Evolutionary conservation across 495 filamentous ascomycete species (phyloP).

Genomic region (Penicillium desertorum): DNA sequence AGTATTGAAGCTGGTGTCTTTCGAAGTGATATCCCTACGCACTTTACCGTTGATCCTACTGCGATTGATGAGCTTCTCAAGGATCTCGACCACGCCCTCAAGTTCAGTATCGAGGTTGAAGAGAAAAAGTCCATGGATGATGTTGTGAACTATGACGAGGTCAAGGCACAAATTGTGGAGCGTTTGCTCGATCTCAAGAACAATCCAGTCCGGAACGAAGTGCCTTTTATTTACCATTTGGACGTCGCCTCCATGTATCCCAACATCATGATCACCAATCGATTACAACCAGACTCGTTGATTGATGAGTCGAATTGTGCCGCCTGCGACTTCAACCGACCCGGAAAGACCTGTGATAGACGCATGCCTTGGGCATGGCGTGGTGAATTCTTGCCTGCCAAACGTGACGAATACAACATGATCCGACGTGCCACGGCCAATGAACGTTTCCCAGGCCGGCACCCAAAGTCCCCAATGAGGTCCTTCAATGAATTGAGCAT

Average conservation of each 20-base stretch:
- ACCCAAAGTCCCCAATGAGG: slow-evolving; percentile 65
- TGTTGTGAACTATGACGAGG: slow-evolving; percentile 87
- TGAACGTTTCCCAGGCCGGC: slow-evolving; percentile 79
- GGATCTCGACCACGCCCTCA: slow-evolving; percentile 87
- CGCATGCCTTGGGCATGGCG: slow-evolving; percentile 97
- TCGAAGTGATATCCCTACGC: slow-evolving; percentile 88
- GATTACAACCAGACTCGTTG: slow-evolving; percentile 96
- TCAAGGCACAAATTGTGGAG: slow-evolving; percentile 78
- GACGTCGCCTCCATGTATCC: slow-evolving; percentile 99
- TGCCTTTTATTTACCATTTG: slow-evolving; percentile 93
- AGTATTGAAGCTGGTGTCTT: slow-evolving; percentile 99
- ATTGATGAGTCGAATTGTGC: slow-evolving; percentile 94
- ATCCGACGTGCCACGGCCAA: slow-evolving; percentile 90
- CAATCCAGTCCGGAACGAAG: slow-evolving; percentile 77
- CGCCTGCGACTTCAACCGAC: slow-evolving; percentile 96
- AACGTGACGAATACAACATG: slow-evolving; percentile 99
- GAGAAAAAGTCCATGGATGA: slow-evolving; percentile 93
- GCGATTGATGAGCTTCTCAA: slow-evolving; percentile 85
- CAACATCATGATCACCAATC: slow-evolving; percentile 99
- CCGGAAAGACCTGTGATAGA: slow-evolving; percentile 95
- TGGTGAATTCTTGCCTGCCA: slow-evolving; percentile 95
- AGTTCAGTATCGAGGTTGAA: slow-evolving; percentile 90
- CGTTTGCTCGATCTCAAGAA: slow-evolving; percentile 71
- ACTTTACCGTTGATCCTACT: slow-evolving; percentile 81
- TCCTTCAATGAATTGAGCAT: slow-evolving; percentile 76